These are phyloP conservation scores for Eleusine coracana DNA, from an alignment of 176 grass and related monocot genomes.

Conservation along the genomic window DNA sequence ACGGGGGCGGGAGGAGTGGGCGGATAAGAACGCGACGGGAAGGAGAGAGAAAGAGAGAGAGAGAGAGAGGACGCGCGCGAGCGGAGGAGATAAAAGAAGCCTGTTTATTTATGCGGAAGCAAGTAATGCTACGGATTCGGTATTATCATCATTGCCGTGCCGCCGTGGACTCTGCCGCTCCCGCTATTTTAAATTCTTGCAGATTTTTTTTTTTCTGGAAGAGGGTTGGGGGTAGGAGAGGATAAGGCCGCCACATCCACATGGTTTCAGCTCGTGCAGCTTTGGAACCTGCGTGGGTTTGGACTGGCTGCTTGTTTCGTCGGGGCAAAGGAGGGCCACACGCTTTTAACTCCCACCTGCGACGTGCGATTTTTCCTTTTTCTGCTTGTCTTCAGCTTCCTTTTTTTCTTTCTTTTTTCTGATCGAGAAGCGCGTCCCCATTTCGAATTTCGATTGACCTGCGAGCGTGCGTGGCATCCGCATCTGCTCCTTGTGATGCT, in stretches of 20 bases:
- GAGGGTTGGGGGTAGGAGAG: slow-evolving; percentile 1
- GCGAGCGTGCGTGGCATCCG: slow-evolving; percentile 23
- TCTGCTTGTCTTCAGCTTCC: too few relatives aligned
- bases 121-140: slow-evolving; percentile 28
- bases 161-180: neutral
- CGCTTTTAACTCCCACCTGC: slow-evolving; percentile 1
- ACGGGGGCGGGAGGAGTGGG: neutral
- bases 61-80: slow-evolving; percentile 12
- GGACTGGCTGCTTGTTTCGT: neutral
- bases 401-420: neutral
- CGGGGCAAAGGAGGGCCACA: slow-evolving; percentile 17
- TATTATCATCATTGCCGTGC: slow-evolving; percentile 27
- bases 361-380: neutral
- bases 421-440: neutral
- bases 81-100: slow-evolving; percentile 30
- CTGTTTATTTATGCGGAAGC: slow-evolving; percentile 22
- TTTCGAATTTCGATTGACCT: slow-evolving; percentile 29
- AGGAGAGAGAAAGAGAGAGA: neutral
- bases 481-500: neutral
- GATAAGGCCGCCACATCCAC: slow-evolving; percentile 79
- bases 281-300: slow-evolving; percentile 16
- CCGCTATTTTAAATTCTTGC: neutral
- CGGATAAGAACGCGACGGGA: slow-evolving; percentile 46
- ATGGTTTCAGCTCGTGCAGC: slow-evolving; percentile 16
- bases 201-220: slow-evolving; percentile 5